A percentile compares a stretch with the other conserved stretches of the same genome.
Conservation (phyloP, 352 stramenopile species). For the Thalassiosira mediterranea region DNA sequence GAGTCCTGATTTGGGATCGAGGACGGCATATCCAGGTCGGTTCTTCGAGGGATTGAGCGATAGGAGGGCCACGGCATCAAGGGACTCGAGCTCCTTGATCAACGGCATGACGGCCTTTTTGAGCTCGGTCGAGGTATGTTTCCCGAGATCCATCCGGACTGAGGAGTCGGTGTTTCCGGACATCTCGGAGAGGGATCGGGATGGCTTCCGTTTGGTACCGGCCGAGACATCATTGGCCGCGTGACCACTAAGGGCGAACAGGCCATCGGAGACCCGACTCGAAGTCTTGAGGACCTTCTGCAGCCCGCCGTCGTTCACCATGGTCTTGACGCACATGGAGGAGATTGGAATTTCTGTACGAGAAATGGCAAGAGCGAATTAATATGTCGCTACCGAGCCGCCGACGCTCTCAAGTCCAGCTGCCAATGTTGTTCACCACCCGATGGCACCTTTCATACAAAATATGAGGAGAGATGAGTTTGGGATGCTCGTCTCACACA, state of each 20-base stretch:
- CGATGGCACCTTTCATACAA: too few species aligned
- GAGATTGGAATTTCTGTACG: too few species aligned
- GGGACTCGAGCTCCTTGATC: conserved; percentile 39
- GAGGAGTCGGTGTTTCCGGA: conserved; percentile 2
- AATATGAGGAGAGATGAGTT: too few species aligned
- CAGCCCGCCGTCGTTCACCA: conserved; percentile 34
- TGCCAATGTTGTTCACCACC: too few species aligned
- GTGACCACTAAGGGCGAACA: conserved; percentile 5
- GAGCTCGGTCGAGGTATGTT: conserved; percentile 26
- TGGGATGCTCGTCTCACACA: too few species aligned
- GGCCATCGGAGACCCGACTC: conserved; percentile 19
- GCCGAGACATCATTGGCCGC: neutral
- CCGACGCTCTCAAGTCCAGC: too few species aligned
- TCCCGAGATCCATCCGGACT: conserved; percentile 30
- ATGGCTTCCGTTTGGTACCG: conserved; percentile 14
- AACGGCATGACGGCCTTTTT: conserved; percentile 46
- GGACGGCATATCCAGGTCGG: conserved; percentile 10
- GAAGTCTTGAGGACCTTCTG: conserved; percentile 20
- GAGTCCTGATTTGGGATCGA: conserved; percentile 27
- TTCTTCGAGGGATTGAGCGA: conserved; percentile 44
- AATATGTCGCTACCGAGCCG: too few species aligned
- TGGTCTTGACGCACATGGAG: conserved; percentile 37
- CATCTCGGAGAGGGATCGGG: conserved; percentile 12
- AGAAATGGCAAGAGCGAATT: too few species aligned
- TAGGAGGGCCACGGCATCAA: conserved; percentile 59